Evolutionary conservation across 495 filamentous ascomycete species (phyloP).

Genomic region (Talaromyces liani): DNA sequence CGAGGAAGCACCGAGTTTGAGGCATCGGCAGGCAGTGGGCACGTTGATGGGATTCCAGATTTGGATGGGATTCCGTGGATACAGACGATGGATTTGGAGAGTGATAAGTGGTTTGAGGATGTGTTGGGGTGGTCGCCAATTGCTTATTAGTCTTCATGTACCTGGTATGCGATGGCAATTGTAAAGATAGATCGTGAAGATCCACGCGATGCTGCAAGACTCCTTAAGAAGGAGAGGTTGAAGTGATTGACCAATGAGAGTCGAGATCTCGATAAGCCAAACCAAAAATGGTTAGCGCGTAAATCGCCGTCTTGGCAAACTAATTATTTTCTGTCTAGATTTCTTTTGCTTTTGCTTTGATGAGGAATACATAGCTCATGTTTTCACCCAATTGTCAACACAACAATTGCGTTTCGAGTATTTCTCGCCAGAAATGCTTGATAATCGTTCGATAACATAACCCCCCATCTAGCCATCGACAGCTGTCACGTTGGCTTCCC

Average conservation of each 20-base stretch:
- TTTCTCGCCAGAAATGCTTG: conserved; percentile 1
- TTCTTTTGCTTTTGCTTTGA: neutral
- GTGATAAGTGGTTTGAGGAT: conserved; percentile 24
- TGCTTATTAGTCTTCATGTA: neutral
- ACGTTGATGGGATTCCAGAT: conserved; percentile 13
- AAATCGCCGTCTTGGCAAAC: neutral
- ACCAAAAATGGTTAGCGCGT: neutral
- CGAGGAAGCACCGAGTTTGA: neutral
- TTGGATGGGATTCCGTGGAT: conserved; percentile 23
- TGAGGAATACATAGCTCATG: neutral
- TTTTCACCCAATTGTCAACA: neutral
- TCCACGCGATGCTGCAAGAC: no score
- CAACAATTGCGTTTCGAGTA: neutral
- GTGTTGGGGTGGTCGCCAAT: conserved; percentile 11
- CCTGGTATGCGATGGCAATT: no score
- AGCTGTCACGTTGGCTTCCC: conserved; percentile 37
- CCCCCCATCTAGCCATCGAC: neutral
- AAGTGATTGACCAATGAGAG: neutral
- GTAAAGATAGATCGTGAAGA: no score
- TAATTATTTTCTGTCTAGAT: neutral
- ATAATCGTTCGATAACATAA: neutral
- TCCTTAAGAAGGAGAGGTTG: neutral
- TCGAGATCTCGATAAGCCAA: neutral
- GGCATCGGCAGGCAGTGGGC: neutral
- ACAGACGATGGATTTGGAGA: conserved; percentile 24